Base-by-base conservation (phyloP, 805 yeast species). In the Lipomyces japonicus region DNA sequence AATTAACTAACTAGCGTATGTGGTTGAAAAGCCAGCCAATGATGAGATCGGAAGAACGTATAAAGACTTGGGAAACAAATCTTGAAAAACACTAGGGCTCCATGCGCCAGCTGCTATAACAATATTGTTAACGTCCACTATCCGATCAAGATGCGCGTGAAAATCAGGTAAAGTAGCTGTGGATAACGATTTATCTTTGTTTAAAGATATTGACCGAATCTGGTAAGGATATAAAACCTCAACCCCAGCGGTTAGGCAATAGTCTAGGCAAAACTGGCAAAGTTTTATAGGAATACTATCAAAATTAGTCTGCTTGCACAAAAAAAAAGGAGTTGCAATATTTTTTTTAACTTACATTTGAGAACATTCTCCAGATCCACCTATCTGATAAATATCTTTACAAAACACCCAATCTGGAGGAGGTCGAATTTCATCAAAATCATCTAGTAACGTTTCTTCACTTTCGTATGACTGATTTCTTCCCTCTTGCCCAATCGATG, bases 81-180 rank as follows among this genome's bases (percentile, higher is more conserved):
- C 21, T 6, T 38, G 26, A 22, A 57, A 55, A 4, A 50, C 60
- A 16, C 44, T 24, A 2, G 52, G 41, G 14, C 56, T 36, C 60
- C 60, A 57, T 16, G 60, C 53, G 14, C 61, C 61, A 12, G 59
- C 59, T 7, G 61, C 55, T 19, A 57, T 24, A 14, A 57, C 52
- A 21, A 57, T 28, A 21, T 46, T 44, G 14, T 37, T 26, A 38
- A 57, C 45, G 9, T 53, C 38, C 10, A 26, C n/a, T 7, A 53
- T 35, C 3, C 19, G 25, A 9, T 28, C 49, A 12, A 5, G 23
- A 21, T 46, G 48, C 10, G 57, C 42, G 10, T 44, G 47, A 16
- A 43, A 35, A 25, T 53, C 42, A 5, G 45, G 41, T 9, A 53
- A 12, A 4, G 40, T 44, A 6, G 56, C 58, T 18, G 43, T 18